Conservation (phyloP, 2,329 filamentous ascomycete genomes). For the Aureobasidium namibiae region DNA sequence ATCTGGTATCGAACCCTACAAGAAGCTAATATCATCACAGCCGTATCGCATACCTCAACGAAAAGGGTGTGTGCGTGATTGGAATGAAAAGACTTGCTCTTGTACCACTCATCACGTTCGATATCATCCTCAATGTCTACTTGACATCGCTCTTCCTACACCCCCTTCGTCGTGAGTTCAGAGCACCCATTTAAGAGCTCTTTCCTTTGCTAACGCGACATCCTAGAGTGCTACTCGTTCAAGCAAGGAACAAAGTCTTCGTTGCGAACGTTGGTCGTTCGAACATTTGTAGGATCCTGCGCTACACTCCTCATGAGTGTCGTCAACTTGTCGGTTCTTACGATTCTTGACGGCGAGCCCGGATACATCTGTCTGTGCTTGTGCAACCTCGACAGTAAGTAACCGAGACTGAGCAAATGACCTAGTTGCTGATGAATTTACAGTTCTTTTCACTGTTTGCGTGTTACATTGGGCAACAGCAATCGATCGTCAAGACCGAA, state of each 20-base stretch:
- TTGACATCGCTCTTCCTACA: slow-evolving; percentile 4
- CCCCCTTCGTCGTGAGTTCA: not conserved
- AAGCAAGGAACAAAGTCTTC: slow-evolving; percentile 37
- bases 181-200: no score
- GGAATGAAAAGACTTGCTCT: slow-evolving; percentile 52
- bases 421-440: not conserved
- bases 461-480: slow-evolving; percentile 55
- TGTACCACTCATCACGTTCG: slow-evolving; percentile 54
- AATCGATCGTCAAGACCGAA: slow-evolving; percentile 23
- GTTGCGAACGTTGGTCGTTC: slow-evolving; percentile 45
- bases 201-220: not conserved
- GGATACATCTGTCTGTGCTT: slow-evolving; percentile 59
- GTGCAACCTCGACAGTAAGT: slow-evolving; percentile 55
- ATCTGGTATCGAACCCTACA: no score
- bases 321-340: slow-evolving; percentile 51
- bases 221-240: slow-evolving; percentile 47
- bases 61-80: slow-evolving; percentile 50
- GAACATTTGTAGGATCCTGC: slow-evolving; percentile 52
- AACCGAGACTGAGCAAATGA: not conserved
- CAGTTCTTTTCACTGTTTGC: slow-evolving; percentile 48
- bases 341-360: slow-evolving; percentile 52
- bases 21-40: slow-evolving; percentile 25
- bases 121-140: slow-evolving; percentile 49
- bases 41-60: slow-evolving; percentile 48
- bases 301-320: slow-evolving; percentile 52